Base-by-base conservation (phyloP, 1,284 basidiomycete genomes). In the Paramarasmius palmivorus region DNA sequence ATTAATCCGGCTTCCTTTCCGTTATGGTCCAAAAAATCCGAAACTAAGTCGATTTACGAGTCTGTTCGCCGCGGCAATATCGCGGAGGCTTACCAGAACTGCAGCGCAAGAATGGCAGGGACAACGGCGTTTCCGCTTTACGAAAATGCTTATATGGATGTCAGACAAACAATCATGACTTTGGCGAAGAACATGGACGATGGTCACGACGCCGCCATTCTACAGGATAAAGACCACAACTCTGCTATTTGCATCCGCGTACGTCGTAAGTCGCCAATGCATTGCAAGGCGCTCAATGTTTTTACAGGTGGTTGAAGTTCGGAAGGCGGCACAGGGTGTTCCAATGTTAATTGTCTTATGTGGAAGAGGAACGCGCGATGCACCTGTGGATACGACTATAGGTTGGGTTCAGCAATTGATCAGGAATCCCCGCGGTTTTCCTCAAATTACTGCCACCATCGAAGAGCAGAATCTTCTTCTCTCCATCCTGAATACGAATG, bases 301-400 rank as follows among this genome's bases (percentile, higher is more conserved):
- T n/a, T 45, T 15, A 22, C 39, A 75, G 73, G 57, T 73, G 9
- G 19, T 72, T 17, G 60, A 65, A 5, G 63, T 72, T 2, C 59
- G 63, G 17, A 61, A 61, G 22, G 41, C 64, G 20, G 53, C 72
- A 25, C 53, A 63, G 4, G 50, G 65, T 3, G 59, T 66, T 2
- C 74, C 73, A 0, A 49, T 72, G 15, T 64, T 75, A 20, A 53
- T 66, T 3, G 37, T 75, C 7, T 54, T 70, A 6, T 74, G 73
- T 56, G 39, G 39, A 40, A 17, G 39, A 22, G 39, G 39, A 40
- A 40, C 39, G 52, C 20, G 41, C 14, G 20, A 35, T 6, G 19
- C 23, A 17, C 49, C 49, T 26, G n/a, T 38, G 10, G 32, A 42
- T n/a, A 26, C 22, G 19, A 51, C 49, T 26, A 17, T 15, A 20